Evolutionary conservation across 2,329 filamentous ascomycete genomes (phyloP), one percentile per base, ranked within the genome.

Genomic region (Calonectria leucothoes): DNA sequence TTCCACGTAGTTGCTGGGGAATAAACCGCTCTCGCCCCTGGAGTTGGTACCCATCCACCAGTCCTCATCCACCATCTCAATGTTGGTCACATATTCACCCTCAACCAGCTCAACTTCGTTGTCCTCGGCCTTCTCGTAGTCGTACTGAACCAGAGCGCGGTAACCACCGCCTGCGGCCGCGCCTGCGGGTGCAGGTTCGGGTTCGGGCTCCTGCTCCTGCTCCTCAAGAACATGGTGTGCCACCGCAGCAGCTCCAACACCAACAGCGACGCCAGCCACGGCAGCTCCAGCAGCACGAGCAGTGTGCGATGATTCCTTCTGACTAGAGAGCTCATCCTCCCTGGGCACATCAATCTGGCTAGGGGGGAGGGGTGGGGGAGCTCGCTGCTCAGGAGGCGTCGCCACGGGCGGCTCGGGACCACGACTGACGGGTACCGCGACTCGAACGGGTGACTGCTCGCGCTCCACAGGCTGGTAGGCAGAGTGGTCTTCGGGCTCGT

Each of bases 1-100:
- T 83, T 98, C 95, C 67, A 99, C 96, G 78, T 99, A 99, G 88
- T 98, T 98, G 87, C 95, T 97, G 6, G 97, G 97, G 89, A 99
- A 98, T 42, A 99, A 89, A 61, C 97, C 97, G 72, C 89, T 93
- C 84, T 98, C 95, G 79, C 97, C 97, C 74, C 88, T 89, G 27
- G 90, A 87, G 86, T 98, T 99, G 77, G 94, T 94, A 52, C 97
- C 97, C 91, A 98, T 94, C 97, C 97, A 99, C 97, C 97, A 99
- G 83, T 99, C 96, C 66, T 97, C 94, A 79, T 98, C 97, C 2
- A 99, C 95, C 94, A 97, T 97, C 75, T 98, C 95, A 80, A 99
- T 98, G 82, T 98, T 93, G 29, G 91, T 95, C 45, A 99, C 93
- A 76, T 93, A 91, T 80, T 98, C 94, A 75, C 96, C 96, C 85